A percentile compares a stretch with the other conserved stretches of the same genome.
phyloP scores from a whole-genome alignment of 2,329 filamentous ascomycete species.

The Fusarium begoniae region DNA sequence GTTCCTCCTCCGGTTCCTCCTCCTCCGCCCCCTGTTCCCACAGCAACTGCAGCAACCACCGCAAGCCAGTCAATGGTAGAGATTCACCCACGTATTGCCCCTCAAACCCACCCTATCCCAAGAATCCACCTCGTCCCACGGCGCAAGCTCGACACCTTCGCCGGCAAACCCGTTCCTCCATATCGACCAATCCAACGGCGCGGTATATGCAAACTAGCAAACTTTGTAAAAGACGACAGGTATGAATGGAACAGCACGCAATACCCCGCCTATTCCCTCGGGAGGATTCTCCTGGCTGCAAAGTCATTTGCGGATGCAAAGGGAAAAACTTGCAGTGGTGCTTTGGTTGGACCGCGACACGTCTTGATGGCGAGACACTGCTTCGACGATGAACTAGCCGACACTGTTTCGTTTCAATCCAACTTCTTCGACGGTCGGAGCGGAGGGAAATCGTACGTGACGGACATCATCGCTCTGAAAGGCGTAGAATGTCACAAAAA shows the following conservation, averaged over 20 bases:
- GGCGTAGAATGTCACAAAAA: not conserved
- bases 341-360: constrained; percentile 18
- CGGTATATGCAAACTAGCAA: too few species aligned
- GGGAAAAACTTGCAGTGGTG: not conserved
- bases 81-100: too few species aligned
- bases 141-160: not conserved
- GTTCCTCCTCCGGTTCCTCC: not conserved
- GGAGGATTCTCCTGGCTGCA: not conserved
- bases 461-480: not conserved
- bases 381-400: not conserved
- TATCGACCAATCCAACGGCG: not conserved
- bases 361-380: constrained; percentile 11
- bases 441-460: not conserved
- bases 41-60: not conserved
- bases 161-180: not conserved
- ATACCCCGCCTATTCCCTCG: constrained; percentile 11
- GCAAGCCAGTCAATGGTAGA: not conserved
- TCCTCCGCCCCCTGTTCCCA: not conserved
- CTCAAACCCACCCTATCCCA: not conserved
- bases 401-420: not conserved
- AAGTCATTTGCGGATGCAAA: not conserved
- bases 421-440: not conserved
- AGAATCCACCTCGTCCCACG: not conserved
- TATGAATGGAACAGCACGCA: not conserved
- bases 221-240: not conserved